Conservation (phyloP, 495 filamentous ascomycete species). For the Annulohypoxylon nitens region DNA sequence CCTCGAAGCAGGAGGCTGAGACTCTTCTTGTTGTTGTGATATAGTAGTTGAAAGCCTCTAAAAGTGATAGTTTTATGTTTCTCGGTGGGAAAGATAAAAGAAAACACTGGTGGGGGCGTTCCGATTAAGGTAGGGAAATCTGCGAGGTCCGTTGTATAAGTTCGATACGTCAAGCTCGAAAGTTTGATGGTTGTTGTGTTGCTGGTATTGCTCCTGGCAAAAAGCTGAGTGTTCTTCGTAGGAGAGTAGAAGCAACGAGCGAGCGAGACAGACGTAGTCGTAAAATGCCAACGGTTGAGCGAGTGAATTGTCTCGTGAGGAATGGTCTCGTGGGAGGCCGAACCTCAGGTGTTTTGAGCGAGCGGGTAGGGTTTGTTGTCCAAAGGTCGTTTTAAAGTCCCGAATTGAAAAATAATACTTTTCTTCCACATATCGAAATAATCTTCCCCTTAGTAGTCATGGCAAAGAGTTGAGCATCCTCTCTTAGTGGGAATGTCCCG, state of each 20-base stretch:
- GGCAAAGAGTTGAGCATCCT: slow-evolving; percentile 9
- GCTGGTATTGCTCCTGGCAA: slow-evolving; percentile 5
- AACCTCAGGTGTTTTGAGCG: slow-evolving; percentile 10
- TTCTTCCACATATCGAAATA: slow-evolving; percentile 7
- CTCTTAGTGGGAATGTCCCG: slow-evolving; percentile 34
- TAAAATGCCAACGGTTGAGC: slow-evolving; percentile 23
- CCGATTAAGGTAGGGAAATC: slow-evolving; percentile 15
- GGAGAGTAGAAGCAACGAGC: slow-evolving; percentile 3
- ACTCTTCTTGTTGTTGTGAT: not conserved
- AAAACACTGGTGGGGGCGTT: slow-evolving; percentile 1
- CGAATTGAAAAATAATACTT: slow-evolving; percentile 33
- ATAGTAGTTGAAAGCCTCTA: slow-evolving; percentile 2
- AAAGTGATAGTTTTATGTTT: not conserved
- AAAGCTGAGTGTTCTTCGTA: not conserved
- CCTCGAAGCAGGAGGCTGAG: slow-evolving; percentile 44
- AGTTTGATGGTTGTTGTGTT: slow-evolving; percentile 8
- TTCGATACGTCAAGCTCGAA: slow-evolving; percentile 31
- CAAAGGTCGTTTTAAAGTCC: slow-evolving; percentile 19
- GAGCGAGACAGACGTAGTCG: slow-evolving; percentile 16
- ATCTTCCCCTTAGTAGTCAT: slow-evolving; percentile 8
- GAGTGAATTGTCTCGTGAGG: slow-evolving; percentile 26
- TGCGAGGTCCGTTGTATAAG: slow-evolving; percentile 19
- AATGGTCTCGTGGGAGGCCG: slow-evolving; percentile 15
- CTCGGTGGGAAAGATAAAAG: not conserved
- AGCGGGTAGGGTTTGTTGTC: slow-evolving; percentile 20